Conservation (phyloP, 2,329 filamentous ascomycete genomes). For the Onygenales sp. region DNA sequence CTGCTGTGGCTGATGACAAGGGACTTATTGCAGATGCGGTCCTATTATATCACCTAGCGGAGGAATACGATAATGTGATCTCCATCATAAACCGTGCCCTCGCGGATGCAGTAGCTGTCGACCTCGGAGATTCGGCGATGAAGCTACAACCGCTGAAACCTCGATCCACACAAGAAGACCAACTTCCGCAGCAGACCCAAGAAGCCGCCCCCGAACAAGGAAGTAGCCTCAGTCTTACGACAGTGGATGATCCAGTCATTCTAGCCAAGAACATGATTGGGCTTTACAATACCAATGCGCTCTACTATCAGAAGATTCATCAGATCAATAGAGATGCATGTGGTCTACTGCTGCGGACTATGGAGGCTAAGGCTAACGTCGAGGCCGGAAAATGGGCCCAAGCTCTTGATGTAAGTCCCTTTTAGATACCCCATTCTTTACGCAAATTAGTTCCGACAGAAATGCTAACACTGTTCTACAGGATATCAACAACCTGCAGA, state of each 20-base stretch:
- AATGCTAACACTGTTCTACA: conserved; percentile 27
- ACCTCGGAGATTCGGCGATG: conserved; percentile 72
- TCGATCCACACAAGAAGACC: conserved; percentile 32
- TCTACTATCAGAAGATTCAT: conserved; percentile 53
- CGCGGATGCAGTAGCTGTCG: conserved; percentile 68
- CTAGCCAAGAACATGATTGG: conserved; percentile 54
- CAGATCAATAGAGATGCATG: conserved; percentile 49
- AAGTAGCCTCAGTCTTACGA: conserved; percentile 51
- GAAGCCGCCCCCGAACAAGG: conserved; percentile 34
- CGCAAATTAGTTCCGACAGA: conserved; percentile 4
- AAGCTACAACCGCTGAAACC: conserved; percentile 73
- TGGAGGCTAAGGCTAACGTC: conserved; percentile 50
- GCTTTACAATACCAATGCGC: conserved; percentile 52
- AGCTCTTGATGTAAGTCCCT: conserved; percentile 53
- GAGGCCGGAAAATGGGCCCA: conserved; percentile 50
- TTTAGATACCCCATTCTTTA: conserved; percentile 5
- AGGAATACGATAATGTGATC: conserved; percentile 92
- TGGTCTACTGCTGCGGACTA: conserved; percentile 51
- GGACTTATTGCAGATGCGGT: conserved; percentile 90
- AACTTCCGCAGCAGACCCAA: conserved; percentile 21
- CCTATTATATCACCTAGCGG: conserved; percentile 84
- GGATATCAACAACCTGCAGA: conserved; percentile 64
- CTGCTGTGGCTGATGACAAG: conserved; percentile 86
- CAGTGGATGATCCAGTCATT: conserved; percentile 57
- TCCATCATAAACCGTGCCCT: conserved; percentile 80